These are phyloP conservation scores for Xylariales sp. DNA, from an alignment of 2,329 filamentous ascomycete genomes.

Conservation along the genomic window DNA sequence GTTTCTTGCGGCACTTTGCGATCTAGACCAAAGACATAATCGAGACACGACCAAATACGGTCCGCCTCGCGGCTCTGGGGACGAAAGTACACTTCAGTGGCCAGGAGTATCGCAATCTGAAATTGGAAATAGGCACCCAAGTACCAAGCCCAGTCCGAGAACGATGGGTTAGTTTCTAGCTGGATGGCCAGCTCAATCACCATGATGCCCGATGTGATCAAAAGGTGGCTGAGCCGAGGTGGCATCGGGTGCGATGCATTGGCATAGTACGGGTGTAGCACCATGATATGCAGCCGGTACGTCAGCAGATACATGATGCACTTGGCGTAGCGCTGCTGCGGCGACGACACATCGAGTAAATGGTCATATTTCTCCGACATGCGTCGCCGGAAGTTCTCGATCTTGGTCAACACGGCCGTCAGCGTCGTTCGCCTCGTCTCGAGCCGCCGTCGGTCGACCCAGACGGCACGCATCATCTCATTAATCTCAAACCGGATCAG, in stretches of 20 bases:
- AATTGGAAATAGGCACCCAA: constrained; percentile 77
- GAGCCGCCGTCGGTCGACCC: constrained; percentile 74
- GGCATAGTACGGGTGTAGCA: constrained; percentile 74
- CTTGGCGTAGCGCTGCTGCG: constrained; percentile 72
- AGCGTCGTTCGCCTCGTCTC: constrained; percentile 71
- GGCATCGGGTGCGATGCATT: constrained; percentile 63
- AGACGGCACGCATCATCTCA: constrained; percentile 77
- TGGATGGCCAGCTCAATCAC: constrained; percentile 62
- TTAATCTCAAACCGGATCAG: constrained; percentile 78
- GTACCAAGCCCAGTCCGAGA: constrained; percentile 77
- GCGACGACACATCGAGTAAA: constrained; percentile 68
- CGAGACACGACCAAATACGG: constrained; percentile 76
- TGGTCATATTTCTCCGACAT: constrained; percentile 75
- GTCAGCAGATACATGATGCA: constrained; percentile 73
- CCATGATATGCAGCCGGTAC: constrained; percentile 72
- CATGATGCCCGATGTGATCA: constrained; percentile 69
- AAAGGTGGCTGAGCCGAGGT: constrained; percentile 70
- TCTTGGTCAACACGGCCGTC: constrained; percentile 72
- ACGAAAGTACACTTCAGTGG: constrained; percentile 73
- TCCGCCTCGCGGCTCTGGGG: constrained; percentile 68
- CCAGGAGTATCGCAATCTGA: constrained; percentile 75
- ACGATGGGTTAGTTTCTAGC: constrained; percentile 57
- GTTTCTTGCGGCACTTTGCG: constrained; percentile 61
- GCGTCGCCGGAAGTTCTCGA: constrained; percentile 73
- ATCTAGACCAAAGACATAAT: constrained; percentile 76